Conservation (phyloP, 495 filamentous ascomycete species). For the Pseudoneurospora amorphoporcata region DNA sequence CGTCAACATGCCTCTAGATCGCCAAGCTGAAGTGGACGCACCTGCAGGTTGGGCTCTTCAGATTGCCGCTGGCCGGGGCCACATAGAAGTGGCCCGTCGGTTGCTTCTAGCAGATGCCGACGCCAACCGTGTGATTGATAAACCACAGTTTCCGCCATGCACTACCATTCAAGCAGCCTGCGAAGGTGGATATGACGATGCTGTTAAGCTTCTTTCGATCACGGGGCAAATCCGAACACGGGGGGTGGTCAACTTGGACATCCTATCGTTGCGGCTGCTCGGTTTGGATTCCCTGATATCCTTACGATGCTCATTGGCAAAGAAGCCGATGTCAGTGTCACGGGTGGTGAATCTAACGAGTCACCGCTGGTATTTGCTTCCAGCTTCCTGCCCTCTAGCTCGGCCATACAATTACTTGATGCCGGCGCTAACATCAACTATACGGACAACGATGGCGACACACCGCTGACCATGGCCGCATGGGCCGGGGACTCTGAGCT, state of each 20-base stretch:
- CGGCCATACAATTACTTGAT: too few relatives aligned
- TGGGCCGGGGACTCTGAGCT: neutral
- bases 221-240: constrained; percentile 19
- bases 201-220: constrained; percentile 20
- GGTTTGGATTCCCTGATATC: constrained; percentile 15
- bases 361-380: neutral
- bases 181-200: constrained; percentile 16
- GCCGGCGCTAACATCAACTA: constrained; percentile 24
- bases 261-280: constrained; percentile 19
- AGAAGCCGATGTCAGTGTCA: constrained; percentile 13
- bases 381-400: too few relatives aligned
- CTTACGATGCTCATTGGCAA: constrained; percentile 15
- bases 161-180: constrained; percentile 24
- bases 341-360: neutral
- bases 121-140: constrained; percentile 16
- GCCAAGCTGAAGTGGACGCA: too few relatives aligned
- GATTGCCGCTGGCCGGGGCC: constrained; percentile 20
- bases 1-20: neutral
- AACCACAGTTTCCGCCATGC: constrained; percentile 6
- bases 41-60: constrained; percentile 19
- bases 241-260: constrained; percentile 13
- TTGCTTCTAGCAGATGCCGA: constrained; percentile 20
- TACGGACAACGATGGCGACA: constrained; percentile 20
- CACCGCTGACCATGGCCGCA: constrained; percentile 12
- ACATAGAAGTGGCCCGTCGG: constrained; percentile 18